Evolutionary conservation across 179 eudicot species (phyloP), one percentile per base, ranked within the genome.

Genomic region (Actinidia arguta): DNA sequence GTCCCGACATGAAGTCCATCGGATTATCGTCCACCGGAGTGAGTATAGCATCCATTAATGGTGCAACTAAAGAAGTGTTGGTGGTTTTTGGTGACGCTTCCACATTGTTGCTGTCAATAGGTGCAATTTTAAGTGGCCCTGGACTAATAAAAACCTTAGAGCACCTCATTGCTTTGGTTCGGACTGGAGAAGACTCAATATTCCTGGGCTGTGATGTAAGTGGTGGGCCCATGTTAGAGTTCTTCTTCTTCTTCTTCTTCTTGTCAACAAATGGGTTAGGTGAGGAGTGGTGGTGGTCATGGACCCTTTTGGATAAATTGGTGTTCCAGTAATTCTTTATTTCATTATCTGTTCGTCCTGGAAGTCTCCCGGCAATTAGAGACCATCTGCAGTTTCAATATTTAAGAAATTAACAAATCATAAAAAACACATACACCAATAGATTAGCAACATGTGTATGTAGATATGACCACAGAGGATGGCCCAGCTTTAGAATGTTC

Each of bases 351-450:
- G 72, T 67, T 67, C 72, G 72, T 0, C 72, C 72, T 0, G 72
- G 72, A 25, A 67, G 48, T 47, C 72, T 67, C 72, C 72, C 72
- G 6, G 72, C 72, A 14, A 67, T 67, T 13, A 67, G 72, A 0
- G 72, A 67, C 72, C 72, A 67, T 67, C 72, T 67, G 72, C 46
- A n/a, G n/a, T n/a, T n/a, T n/a, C 72, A 67, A 67, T 67, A 66
- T 66, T 1, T 13, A 27, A 5, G 7, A 14, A 18, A 36, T 27
- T 13, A 36, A 14, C 13, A 67, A 67, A 36, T 36, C 22, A 36
- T 14, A 31, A 55, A 20, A n/a, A n/a, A n/a, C n/a, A n/a, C n/a
- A n/a, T n/a, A n/a, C n/a, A n/a, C n/a, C n/a, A n/a, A n/a, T n/a
- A n/a, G n/a, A n/a, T n/a, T n/a, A n/a, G n/a, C n/a, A n/a, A n/a